Evolutionary conservation across 202 grass and related monocot genomes (phyloP).

Genomic region (Bolboschoenoplectus hybrid): DNA sequence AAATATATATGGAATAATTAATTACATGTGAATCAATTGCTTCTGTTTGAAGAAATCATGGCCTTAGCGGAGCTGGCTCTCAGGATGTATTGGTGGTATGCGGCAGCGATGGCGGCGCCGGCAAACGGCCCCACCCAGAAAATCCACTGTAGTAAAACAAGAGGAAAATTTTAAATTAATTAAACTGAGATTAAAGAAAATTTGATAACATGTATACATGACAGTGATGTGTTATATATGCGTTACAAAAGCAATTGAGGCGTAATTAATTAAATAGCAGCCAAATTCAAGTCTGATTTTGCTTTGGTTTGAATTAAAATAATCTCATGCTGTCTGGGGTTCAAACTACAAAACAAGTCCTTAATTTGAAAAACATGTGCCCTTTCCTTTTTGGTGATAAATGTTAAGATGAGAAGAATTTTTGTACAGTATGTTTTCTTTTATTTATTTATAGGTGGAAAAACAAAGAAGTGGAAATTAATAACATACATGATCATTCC

Average conservation of each 20-base stretch:
- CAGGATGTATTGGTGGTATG: constrained; percentile 80
- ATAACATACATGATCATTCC: constrained; percentile 59
- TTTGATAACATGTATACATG: background rate
- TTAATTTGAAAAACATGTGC: constrained; percentile 1
- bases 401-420: background rate
- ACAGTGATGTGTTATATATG: background rate
- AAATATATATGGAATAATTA: background rate
- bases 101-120: constrained; percentile 75
- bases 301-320: background rate
- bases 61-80: constrained; percentile 76
- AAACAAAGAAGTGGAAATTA: background rate
- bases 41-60: constrained; percentile 53
- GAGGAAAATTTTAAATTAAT: background rate
- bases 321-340: background rate
- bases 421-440: background rate
- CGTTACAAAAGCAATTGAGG: background rate
- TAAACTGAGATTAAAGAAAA: background rate
- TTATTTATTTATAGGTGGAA: background rate
- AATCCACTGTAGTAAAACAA: constrained; percentile 70
- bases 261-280: background rate
- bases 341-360: background rate
- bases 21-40: background rate
- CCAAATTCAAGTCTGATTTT: background rate
- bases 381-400: background rate
- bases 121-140: constrained; percentile 93